Percentiles rank a stretch among this genome's conserved stretches.
Evolutionary conservation across 2,329 filamentous ascomycete genomes (phyloP).

Genomic region (Harringtonia aguacate): DNA sequence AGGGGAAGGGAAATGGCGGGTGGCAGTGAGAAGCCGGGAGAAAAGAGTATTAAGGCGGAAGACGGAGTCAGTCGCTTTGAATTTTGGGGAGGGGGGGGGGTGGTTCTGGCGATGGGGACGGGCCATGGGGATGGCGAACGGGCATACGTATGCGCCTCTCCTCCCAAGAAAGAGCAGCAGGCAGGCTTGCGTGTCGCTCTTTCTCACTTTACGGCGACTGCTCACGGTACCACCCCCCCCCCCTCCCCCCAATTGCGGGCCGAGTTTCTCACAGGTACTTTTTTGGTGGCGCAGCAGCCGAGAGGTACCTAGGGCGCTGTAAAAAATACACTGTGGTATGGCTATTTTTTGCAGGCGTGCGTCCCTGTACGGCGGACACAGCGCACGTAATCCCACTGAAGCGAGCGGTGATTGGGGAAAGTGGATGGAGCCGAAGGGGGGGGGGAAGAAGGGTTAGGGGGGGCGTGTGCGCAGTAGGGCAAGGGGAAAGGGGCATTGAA

Average conservation of each 20-base stretch:
- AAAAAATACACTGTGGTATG: background rate
- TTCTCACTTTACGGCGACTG: background rate
- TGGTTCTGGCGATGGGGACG: background rate
- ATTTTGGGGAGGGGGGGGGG: background rate
- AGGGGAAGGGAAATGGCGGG: background rate
- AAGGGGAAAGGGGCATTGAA: slow-evolving; percentile 9
- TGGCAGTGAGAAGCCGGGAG: background rate
- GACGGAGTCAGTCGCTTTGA: background rate
- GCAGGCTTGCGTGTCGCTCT: slow-evolving; percentile 11
- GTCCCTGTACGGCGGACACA: background rate
- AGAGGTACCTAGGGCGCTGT: background rate
- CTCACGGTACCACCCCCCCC: background rate
- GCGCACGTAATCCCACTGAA: slow-evolving; percentile 5
- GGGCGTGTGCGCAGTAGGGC: background rate
- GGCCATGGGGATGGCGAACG: slow-evolving; percentile 11
- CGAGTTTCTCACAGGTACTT: background rate
- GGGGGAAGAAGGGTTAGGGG: background rate
- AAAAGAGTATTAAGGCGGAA: background rate
- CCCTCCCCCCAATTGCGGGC: no score
- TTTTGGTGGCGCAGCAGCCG: background rate
- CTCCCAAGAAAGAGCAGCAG: slow-evolving; percentile 9
- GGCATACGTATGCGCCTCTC: slow-evolving; percentile 13
- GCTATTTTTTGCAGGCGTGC: background rate
- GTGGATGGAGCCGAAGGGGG: background rate
- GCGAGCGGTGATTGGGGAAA: slow-evolving; percentile 1